Percentiles rank a stretch among this genome's conserved stretches.
Evolutionary conservation across 805 yeast genomes (phyloP).

Genomic region (Wickerhamiella hasegawae): DNA sequence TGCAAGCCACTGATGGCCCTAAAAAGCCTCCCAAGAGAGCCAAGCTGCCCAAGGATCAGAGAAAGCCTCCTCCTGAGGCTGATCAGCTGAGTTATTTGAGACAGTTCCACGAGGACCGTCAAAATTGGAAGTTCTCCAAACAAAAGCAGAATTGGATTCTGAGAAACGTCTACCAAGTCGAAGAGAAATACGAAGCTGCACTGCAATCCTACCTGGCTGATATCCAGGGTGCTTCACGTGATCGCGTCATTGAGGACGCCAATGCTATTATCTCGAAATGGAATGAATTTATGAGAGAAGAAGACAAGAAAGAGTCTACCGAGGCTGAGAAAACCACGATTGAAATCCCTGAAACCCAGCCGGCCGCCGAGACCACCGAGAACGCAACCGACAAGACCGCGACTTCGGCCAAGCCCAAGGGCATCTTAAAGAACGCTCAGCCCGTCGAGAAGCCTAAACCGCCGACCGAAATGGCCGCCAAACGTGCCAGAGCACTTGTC

Average conservation of each 20-base stretch:
- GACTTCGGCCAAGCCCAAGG: conserved; percentile 6
- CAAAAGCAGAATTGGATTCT: conserved; percentile 79
- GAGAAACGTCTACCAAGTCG: conserved; percentile 35
- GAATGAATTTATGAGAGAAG: conserved; percentile 35
- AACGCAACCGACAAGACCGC: not conserved
- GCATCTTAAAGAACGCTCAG: conserved; percentile 9
- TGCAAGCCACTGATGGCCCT: conserved; percentile 11
- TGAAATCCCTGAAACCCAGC: not conserved
- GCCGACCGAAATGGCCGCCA: conserved; percentile 12
- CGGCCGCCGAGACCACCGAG: not conserved
- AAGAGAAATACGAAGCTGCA: conserved; percentile 35
- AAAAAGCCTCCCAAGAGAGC: conserved; percentile 54
- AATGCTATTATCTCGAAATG: conserved; percentile 33
- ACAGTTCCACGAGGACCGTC: conserved; percentile 38
- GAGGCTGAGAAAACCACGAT: not conserved
- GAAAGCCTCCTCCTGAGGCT: conserved; percentile 56
- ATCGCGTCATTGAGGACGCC: conserved; percentile 36
- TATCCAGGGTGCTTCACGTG: conserved; percentile 55
- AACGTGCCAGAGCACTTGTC: conserved; percentile 11
- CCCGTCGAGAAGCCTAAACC: conserved; percentile 5
- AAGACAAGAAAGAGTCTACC: not conserved
- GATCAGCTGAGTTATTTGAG: conserved; percentile 57
- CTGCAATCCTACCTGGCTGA: conserved; percentile 39
- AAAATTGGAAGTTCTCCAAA: conserved; percentile 69
- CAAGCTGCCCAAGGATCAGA: conserved; percentile 51